Evolutionary conservation across 1,139 yeast species (phyloP).

Genomic region (Suhomyces taliae): DNA sequence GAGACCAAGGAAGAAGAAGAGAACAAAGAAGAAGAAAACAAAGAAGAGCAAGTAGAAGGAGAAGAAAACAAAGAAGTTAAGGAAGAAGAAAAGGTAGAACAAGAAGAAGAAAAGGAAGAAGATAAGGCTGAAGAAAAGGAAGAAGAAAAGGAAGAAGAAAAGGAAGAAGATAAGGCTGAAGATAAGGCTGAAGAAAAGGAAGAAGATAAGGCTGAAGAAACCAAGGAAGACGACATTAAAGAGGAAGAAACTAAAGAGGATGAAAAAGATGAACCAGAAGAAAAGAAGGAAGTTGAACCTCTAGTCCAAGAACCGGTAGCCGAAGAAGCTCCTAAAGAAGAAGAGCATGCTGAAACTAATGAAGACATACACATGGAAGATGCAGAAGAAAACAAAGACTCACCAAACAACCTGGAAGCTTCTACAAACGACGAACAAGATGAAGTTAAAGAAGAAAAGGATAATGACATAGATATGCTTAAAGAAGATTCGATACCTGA

Average conservation of each 20-base stretch:
- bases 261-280: background rate
- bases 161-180: background rate
- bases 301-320: no score
- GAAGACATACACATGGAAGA: slow-evolving; percentile 9
- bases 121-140: background rate
- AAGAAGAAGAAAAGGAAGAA: background rate
- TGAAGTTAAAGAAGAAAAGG: slow-evolving; percentile 1
- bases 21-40: background rate
- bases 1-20: background rate
- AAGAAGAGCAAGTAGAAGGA: background rate
- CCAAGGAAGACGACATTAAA: background rate
- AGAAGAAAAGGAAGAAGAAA: background rate
- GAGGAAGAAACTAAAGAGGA: background rate
- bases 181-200: background rate
- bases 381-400: slow-evolving; percentile 1
- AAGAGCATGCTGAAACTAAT: background rate
- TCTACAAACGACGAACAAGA: slow-evolving; percentile 7
- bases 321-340: background rate
- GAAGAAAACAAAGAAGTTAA: background rate
- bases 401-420: slow-evolving; percentile 6
- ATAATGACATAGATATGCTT: background rate
- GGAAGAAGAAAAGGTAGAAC: background rate
- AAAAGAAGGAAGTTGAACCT: no score
- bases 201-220: background rate
- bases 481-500: background rate